Evolutionary conservation across 805 yeast genomes (phyloP).

Genomic region (Wickerhamiella azyma): DNA sequence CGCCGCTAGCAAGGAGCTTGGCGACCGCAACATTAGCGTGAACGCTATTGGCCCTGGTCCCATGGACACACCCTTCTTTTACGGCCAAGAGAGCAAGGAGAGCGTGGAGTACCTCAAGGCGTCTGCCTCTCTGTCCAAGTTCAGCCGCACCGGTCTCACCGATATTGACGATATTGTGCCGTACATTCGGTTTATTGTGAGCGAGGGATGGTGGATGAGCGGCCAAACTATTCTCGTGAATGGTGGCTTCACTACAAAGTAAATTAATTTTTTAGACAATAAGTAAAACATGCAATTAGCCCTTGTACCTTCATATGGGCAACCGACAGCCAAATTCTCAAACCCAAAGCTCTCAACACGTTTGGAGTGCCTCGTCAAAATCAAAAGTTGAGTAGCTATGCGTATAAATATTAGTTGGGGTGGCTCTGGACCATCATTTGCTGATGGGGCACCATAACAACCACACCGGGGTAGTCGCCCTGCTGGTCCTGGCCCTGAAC

Average conservation of each 20-base stretch:
- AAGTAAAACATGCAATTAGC: neutral
- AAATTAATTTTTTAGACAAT: neutral
- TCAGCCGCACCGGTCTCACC: constrained; percentile 37
- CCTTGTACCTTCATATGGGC: too few species aligned
- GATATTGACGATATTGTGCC: constrained; percentile 50
- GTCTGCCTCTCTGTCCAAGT: constrained; percentile 23
- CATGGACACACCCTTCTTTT: constrained; percentile 55
- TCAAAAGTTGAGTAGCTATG: too few species aligned
- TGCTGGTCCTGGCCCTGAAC: neutral
- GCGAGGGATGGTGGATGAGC: constrained; percentile 56
- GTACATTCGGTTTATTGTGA: constrained; percentile 42
- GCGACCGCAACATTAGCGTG: constrained; percentile 52
- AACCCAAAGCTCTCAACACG: too few species aligned
- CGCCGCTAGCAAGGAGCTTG: constrained; percentile 66
- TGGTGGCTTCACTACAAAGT: constrained; percentile 47
- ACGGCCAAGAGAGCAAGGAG: constrained; percentile 42
- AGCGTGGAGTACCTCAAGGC: constrained; percentile 43
- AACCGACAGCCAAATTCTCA: too few species aligned
- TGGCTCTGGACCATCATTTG: neutral
- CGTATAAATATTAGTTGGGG: too few species aligned
- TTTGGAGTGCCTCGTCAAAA: too few species aligned
- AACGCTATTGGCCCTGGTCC: constrained; percentile 68
- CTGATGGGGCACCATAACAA: constrained; percentile 6
- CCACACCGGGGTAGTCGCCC: constrained; percentile 1
- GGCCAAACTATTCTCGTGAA: constrained; percentile 55